Conservation (phyloP, 1,284 basidiomycete species). For the Phenoliferia sp. region DNA sequence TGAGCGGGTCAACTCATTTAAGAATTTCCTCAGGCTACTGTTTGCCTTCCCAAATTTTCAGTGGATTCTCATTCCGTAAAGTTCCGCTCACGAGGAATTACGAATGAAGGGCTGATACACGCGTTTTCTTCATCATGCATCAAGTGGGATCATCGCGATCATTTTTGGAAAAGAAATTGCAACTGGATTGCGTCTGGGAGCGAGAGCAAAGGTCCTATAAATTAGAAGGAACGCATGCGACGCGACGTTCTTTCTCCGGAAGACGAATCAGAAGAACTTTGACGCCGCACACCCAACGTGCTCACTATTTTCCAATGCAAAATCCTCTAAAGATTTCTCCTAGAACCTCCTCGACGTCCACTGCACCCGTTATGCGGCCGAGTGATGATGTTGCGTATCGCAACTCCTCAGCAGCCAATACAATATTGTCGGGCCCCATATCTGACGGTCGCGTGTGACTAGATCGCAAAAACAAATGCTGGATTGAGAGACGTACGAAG, state of each 20-base stretch:
- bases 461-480: constrained; percentile 3
- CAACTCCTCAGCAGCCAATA: constrained; percentile 75
- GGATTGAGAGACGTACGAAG: constrained; percentile 52
- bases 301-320: constrained; percentile 66
- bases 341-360: constrained; percentile 70
- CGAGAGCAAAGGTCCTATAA: constrained; percentile 16
- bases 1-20: constrained; percentile 21
- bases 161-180: constrained; percentile 24
- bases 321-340: constrained; percentile 76
- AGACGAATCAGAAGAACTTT: too few species aligned
- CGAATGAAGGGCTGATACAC: background rate
- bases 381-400: constrained; percentile 74
- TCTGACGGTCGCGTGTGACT: too few species aligned
- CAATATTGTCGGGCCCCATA: constrained; percentile 53
- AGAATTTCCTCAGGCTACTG: constrained; percentile 13
- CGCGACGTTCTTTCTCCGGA: too few species aligned
- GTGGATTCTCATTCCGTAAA: constrained; percentile 27
- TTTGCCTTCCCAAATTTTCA: constrained; percentile 26
- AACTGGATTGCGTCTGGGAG: constrained; percentile 10
- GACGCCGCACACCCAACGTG: too few species aligned
- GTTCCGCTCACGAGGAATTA: background rate
- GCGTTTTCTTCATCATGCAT: background rate
- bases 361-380: constrained; percentile 69
- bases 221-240: too few species aligned
- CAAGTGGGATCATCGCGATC: constrained; percentile 9